Evolutionary conservation across 805 yeast species (phyloP).

Genomic region (Saccharomycopsis malanga): DNA sequence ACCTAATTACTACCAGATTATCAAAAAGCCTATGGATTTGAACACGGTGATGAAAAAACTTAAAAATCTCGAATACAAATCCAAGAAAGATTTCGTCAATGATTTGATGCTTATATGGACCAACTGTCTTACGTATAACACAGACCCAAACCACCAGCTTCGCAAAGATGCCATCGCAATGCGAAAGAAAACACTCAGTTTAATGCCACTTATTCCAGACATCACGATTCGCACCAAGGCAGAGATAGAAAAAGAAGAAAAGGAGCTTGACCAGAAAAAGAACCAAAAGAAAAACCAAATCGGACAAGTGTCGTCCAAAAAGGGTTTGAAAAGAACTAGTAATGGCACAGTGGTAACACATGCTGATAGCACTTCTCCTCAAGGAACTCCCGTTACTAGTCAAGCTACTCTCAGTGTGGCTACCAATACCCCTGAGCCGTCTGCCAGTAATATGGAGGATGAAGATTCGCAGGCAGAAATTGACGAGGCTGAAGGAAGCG

Average conservation of each 20-base stretch:
- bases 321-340: slow-evolving; percentile 35
- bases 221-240: slow-evolving; percentile 66
- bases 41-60: slow-evolving; percentile 90
- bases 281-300: neutral
- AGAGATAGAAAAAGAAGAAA: slow-evolving; percentile 64
- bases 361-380: slow-evolving; percentile 1
- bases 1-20: slow-evolving; percentile 86
- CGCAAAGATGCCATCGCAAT: slow-evolving; percentile 91
- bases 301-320: slow-evolving; percentile 26
- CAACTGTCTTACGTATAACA: slow-evolving; percentile 85
- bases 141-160: slow-evolving; percentile 89
- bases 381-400: slow-evolving; percentile 1
- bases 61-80: slow-evolving; percentile 71
- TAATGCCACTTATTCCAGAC: slow-evolving; percentile 85
- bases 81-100: slow-evolving; percentile 87
- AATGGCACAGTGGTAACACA: slow-evolving; percentile 24
- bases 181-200: slow-evolving; percentile 77
- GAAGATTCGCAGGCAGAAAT: slow-evolving; percentile 6
- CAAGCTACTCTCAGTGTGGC: neutral
- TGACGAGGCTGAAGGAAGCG: neutral
- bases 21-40: slow-evolving; percentile 93
- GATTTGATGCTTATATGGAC: slow-evolving; percentile 94
- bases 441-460: neutral
- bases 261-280: slow-evolving; percentile 28
- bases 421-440: slow-evolving; percentile 7